phyloP scores from a whole-genome alignment of 2,329 filamentous ascomycete genomes.

The Penicillium concentricum region DNA sequence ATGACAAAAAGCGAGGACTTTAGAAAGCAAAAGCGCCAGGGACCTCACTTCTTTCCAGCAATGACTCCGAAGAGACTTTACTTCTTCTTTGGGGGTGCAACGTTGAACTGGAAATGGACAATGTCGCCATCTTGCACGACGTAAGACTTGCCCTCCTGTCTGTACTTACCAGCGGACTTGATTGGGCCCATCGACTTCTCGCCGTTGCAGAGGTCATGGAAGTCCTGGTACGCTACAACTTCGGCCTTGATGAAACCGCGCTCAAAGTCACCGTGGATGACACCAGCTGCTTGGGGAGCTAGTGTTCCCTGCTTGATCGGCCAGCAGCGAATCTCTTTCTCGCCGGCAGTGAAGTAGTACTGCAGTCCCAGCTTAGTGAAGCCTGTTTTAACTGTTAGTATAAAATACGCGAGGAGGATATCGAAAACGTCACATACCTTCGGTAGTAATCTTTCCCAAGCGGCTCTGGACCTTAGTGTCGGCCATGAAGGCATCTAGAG shows the following conservation, averaged over 20 bases:
- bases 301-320: conserved; percentile 1
- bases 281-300: conserved; percentile 5
- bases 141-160: conserved; percentile 4
- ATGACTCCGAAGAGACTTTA: neutral
- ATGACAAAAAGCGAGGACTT: too few species aligned
- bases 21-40: neutral
- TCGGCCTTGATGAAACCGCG: conserved; percentile 7
- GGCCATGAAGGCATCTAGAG: conserved; percentile 1
- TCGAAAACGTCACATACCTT: neutral
- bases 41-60: neutral
- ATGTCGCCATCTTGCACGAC: neutral
- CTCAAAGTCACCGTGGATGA: conserved; percentile 7
- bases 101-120: conserved; percentile 1
- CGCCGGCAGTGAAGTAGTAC: conserved; percentile 7
- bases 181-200: conserved; percentile 6
- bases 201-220: conserved; percentile 4
- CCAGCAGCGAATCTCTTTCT: conserved; percentile 9
- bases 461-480: neutral
- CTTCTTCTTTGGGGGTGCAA: conserved; percentile 1
- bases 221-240: conserved; percentile 8
- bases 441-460: neutral
- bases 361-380: conserved; percentile 6
- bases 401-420: neutral
- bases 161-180: conserved; percentile 6
- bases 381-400: neutral